Base-by-base conservation (phyloP, 2,329 filamentous ascomycete genomes). In the Tolypocladium endophyticum region DNA sequence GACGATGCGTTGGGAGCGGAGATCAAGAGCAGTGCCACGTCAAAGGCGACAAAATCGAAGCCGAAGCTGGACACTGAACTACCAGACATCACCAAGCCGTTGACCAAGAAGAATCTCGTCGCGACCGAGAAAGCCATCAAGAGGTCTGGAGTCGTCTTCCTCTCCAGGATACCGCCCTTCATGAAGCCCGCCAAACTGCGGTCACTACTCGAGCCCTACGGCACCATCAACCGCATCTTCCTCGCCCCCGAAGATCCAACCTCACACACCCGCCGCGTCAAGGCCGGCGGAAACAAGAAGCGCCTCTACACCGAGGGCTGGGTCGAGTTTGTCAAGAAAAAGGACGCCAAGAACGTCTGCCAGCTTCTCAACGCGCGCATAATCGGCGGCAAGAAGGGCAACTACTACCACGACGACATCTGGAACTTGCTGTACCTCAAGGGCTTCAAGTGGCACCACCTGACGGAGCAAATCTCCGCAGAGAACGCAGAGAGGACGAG, bases 391-490 rank as follows among this genome's bases (percentile, higher is more conserved):
- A 92, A 92, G 76, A 95, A 95, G 76, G 83, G 89, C 16, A 84
- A 82, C 56, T 91, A 89, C 71, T 95, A 93, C 76, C 85, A 89
- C 66, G 90, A 95, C 71, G 90, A 95, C 71, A 81, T 95, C 53
- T 95, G 90, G 90, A 92, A 88, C 67, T 76, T 94, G 63, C 81
- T 89, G 62, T 95, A 95, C 69, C 76, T 95, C 63, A 87, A 84
- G 63, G 89, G 89, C 1, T 93, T 94, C 76, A 94, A 93, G 73
- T 95, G 90, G 90, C 78, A 82, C 63, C 79, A 86, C 67, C 73
- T 87, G 63, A 91, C 88, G 60, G 87, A 90, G 71, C 88, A 92
- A 74, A 92, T 93, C 65, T 81, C 88, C 47, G 82, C 87, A 35
- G 90, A 95, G 77, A 90, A 92, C 70, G 89, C 90, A 6, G 90